Conservation (phyloP, 2,329 filamentous ascomycete genomes). For the Verticillium zaregamsianum region DNA sequence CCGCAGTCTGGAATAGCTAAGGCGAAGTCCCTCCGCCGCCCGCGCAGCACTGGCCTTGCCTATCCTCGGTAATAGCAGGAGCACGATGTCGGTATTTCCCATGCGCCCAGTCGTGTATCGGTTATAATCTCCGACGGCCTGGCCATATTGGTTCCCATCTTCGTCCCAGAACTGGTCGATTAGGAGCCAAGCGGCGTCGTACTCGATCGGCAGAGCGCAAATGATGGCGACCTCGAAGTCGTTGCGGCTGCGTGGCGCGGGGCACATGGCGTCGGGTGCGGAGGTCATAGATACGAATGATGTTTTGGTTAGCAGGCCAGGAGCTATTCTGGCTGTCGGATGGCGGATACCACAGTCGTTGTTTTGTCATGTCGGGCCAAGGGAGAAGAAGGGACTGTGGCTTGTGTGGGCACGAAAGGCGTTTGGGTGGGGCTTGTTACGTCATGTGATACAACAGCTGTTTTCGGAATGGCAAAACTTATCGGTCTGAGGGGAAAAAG, state of each 20-base stretch:
- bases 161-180: slow-evolving; percentile 23
- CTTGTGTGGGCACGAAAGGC: no score
- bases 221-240: slow-evolving; percentile 18
- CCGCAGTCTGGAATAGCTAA: slow-evolving; percentile 27
- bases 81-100: slow-evolving; percentile 17
- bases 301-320: no score
- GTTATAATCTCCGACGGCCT: slow-evolving; percentile 20
- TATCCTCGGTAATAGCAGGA: slow-evolving; percentile 21
- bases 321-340: no score
- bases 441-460: no score
- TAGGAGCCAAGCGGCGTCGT: slow-evolving; percentile 16
- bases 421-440: no score
- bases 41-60: slow-evolving; percentile 22
- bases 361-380: no score
- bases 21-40: slow-evolving; percentile 20
- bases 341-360: no score
- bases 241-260: background rate
- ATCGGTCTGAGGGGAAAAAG: no score
- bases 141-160: slow-evolving; percentile 13
- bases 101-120: slow-evolving; percentile 24
- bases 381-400: no score
- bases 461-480: no score
- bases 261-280: background rate
- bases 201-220: slow-evolving; percentile 21
- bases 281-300: no score